Evolutionary conservation across 495 filamentous ascomycete species (phyloP).

Genomic region (Penicillium diatomitis): DNA sequence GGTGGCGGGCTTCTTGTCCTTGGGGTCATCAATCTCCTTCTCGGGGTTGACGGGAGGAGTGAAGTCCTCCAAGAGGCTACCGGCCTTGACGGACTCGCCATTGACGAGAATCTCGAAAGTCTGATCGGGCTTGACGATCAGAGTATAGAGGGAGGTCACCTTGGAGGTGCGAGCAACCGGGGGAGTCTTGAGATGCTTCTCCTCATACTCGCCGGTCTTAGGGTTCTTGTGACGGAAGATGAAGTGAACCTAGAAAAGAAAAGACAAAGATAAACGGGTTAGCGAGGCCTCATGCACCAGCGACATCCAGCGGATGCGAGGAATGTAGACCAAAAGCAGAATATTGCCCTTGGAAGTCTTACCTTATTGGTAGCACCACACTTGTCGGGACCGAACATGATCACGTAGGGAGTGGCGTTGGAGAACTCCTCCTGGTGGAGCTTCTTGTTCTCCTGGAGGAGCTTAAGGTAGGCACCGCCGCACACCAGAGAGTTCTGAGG

Average conservation of each 20-base stretch:
- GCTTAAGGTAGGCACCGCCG: conserved; percentile 98
- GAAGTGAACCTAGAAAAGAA: conserved; percentile 70
- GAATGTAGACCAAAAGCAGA: too few species aligned
- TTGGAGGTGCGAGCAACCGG: conserved; percentile 82
- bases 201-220: conserved; percentile 99
- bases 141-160: conserved; percentile 86
- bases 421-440: conserved; percentile 97
- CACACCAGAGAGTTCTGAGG: conserved; percentile 97
- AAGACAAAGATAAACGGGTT: neutral
- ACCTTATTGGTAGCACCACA: conserved; percentile 98
- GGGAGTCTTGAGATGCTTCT: conserved; percentile 90
- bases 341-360: conserved; percentile 2
- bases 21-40: conserved; percentile 93
- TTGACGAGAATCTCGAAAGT: conserved; percentile 86
- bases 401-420: conserved; percentile 92
- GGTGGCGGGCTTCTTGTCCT: conserved; percentile 88
- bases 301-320: too few species aligned
- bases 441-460: conserved; percentile 94
- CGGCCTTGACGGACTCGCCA: conserved; percentile 74
- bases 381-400: conserved; percentile 99
- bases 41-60: conserved; percentile 84
- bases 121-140: conserved; percentile 94
- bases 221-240: conserved; percentile 99
- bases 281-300: too few species aligned
- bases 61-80: conserved; percentile 93